Conservation (phyloP, 768 basidiomycete genomes). For the Flagelloscypha sp. region DNA sequence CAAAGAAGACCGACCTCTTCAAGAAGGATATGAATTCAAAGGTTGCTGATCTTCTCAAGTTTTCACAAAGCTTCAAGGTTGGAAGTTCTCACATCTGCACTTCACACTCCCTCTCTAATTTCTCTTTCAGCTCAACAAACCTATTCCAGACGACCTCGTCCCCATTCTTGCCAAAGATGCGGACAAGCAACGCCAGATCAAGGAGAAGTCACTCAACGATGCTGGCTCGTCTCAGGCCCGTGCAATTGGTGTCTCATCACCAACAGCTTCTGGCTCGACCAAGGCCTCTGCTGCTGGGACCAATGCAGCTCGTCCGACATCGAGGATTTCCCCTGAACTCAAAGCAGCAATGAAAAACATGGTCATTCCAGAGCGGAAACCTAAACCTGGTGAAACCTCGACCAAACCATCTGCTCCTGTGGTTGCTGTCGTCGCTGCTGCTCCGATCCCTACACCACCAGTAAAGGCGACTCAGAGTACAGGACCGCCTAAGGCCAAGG, state of each 20-base stretch:
- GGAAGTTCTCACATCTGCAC: constrained; percentile 9
- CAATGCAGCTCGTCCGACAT: constrained; percentile 16
- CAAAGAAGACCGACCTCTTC: constrained; percentile 81
- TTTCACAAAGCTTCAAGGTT: constrained; percentile 93
- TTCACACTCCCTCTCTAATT: background rate
- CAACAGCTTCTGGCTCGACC: constrained; percentile 34
- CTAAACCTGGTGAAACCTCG: no score
- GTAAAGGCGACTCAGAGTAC: constrained; percentile 21
- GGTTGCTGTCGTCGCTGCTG: constrained; percentile 19
- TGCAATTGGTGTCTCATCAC: constrained; percentile 48
- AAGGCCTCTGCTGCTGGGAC: constrained; percentile 36
- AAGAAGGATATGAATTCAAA: constrained; percentile 94
- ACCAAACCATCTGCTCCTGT: constrained; percentile 28
- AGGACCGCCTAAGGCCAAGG: constrained; percentile 22
- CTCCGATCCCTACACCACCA: constrained; percentile 21
- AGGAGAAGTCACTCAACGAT: constrained; percentile 66
- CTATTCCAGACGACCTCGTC: constrained; percentile 91
- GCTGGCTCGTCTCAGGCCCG: constrained; percentile 61
- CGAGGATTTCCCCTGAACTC: constrained; percentile 23
- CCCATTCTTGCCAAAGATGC: constrained; percentile 91
- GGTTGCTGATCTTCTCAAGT: constrained; percentile 87
- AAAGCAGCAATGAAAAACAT: no score
- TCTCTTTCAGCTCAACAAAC: constrained; percentile 70
- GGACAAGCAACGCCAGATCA: constrained; percentile 78
- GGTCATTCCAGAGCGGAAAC: no score